Conservation (phyloP, 202 grass and related monocot genomes). For the Setaria viridis region DNA sequence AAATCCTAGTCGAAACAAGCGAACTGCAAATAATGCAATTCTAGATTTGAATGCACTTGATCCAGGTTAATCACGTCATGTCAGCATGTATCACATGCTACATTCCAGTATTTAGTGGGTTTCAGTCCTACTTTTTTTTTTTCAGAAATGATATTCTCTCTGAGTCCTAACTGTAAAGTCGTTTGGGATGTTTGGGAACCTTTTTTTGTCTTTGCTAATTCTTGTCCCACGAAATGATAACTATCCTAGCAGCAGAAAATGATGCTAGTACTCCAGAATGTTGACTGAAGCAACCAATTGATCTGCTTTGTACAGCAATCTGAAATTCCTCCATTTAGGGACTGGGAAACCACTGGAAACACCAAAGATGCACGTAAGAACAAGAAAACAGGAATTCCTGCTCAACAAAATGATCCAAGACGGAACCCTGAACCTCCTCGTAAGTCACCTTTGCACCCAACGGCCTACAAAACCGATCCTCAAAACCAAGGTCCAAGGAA, state of each 20-base stretch:
- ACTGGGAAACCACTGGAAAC: conserved; percentile 49
- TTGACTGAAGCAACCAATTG: conserved; percentile 13
- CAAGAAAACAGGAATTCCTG: conserved; percentile 43
- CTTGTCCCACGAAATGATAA: neutral
- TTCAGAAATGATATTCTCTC: neutral
- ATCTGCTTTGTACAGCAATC: conserved; percentile 48
- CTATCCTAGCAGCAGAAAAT: neutral
- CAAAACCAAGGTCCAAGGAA: conserved; percentile 40
- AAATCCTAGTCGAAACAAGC: conserved; percentile 10
- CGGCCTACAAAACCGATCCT: conserved; percentile 27
- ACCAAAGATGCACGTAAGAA: conserved; percentile 45
- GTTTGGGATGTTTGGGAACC: neutral
- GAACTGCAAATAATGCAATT: neutral
- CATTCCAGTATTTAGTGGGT: neutral
- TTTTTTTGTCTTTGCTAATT: neutral
- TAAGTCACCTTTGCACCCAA: conserved; percentile 48
- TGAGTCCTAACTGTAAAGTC: neutral
- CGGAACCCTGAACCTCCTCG: conserved; percentile 33
- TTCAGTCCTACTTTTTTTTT: neutral
- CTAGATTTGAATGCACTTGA: neutral
- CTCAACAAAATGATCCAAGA: conserved; percentile 43
- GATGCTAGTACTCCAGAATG: neutral
- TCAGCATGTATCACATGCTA: neutral
- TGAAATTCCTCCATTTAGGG: conserved; percentile 52
- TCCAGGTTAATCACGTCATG: conserved; percentile 12